phyloP scores from a whole-genome alignment of 2,329 filamentous ascomycete genomes.

The Dothiorella sarmentorum region DNA sequence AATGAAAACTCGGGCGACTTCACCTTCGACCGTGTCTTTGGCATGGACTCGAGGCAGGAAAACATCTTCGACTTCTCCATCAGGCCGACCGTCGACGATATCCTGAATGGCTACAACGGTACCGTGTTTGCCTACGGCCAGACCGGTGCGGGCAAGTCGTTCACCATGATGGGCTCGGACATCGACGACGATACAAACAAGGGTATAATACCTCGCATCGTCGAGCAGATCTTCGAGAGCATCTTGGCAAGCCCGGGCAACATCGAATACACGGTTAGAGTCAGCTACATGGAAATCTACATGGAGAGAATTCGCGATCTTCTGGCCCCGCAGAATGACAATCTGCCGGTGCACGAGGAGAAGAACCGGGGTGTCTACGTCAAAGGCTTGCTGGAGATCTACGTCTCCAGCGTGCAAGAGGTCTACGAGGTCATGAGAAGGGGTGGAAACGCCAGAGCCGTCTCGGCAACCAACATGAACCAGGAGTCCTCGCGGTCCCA shows the following conservation, averaged over 20 bases:
- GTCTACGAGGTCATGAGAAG: slow-evolving; percentile 96
- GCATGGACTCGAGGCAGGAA: slow-evolving; percentile 82
- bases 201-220: slow-evolving; percentile 94
- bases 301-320: slow-evolving; percentile 98
- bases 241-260: slow-evolving; percentile 88
- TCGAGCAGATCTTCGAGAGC: slow-evolving; percentile 95
- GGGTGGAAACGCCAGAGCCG: slow-evolving; percentile 84
- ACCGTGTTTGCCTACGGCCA: slow-evolving; percentile 98
- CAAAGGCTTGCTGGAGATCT: slow-evolving; percentile 90
- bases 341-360: slow-evolving; percentile 95
- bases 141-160: slow-evolving; percentile 97
- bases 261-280: slow-evolving; percentile 97
- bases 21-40: slow-evolving; percentile 97
- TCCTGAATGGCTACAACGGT: slow-evolving; percentile 98
- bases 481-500: slow-evolving; percentile 96
- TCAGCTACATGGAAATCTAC: slow-evolving; percentile 99
- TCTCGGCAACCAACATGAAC: slow-evolving; percentile 98
- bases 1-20: slow-evolving; percentile 75
- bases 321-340: slow-evolving; percentile 88
- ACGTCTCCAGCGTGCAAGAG: slow-evolving; percentile 91
- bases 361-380: slow-evolving; percentile 95
- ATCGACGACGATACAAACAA: slow-evolving; percentile 86
- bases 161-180: slow-evolving; percentile 96
- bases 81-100: slow-evolving; percentile 91
- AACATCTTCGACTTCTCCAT: slow-evolving; percentile 99